These are phyloP conservation scores for Rhizopogon vesiculosus DNA, from an alignment of 768 basidiomycete species.

Conservation along the genomic window DNA sequence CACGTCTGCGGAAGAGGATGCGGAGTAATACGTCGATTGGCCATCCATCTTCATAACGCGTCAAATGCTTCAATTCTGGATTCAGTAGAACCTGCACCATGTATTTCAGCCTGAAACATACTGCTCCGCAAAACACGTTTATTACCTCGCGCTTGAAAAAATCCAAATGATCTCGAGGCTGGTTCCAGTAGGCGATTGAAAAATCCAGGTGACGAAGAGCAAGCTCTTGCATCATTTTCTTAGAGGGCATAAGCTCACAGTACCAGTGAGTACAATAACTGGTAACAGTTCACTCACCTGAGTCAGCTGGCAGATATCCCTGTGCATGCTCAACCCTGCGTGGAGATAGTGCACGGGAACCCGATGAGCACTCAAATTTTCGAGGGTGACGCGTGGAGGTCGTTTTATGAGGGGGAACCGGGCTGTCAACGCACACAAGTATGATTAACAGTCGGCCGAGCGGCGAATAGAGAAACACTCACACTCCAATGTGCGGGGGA, in stretches of 20 bases:
- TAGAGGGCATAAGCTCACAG: background rate
- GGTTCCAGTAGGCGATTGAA: background rate
- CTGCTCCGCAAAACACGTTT: background rate
- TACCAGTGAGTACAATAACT: too few relatives aligned
- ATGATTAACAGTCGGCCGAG: background rate
- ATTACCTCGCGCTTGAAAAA: background rate
- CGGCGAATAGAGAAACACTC: background rate
- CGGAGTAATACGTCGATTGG: background rate
- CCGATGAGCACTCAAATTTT: background rate
- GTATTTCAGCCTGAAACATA: background rate
- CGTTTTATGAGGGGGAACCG: background rate
- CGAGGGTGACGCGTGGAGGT: background rate
- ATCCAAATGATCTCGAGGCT: background rate
- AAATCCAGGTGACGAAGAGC: background rate
- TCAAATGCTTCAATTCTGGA: background rate
- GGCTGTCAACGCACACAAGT: background rate
- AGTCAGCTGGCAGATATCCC: background rate
- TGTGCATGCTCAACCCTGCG: background rate
- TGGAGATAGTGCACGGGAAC: background rate
- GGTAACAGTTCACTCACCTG: background rate
- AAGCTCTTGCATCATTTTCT: background rate
- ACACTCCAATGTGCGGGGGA: background rate
- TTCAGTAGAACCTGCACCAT: background rate
- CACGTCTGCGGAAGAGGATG: background rate
- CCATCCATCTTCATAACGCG: background rate